Conservation (phyloP, 108 stramenopile genomes). For the Nitzschia sp. region DNA sequence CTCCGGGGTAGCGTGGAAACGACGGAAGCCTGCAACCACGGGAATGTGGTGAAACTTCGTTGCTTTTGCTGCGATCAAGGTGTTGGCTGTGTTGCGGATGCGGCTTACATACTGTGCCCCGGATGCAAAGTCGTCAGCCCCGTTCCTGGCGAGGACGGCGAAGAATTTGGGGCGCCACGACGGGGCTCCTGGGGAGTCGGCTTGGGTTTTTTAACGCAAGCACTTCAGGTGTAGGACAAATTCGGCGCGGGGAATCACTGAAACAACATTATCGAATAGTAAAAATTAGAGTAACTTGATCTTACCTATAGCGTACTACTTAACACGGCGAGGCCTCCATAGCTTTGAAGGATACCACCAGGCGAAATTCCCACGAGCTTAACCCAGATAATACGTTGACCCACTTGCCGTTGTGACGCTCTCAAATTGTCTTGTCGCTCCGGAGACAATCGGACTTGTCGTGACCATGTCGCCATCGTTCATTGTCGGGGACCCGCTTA, state of each 20-base stretch:
- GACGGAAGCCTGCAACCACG: conserved; percentile 8
- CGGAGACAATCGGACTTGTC: conserved; percentile 61
- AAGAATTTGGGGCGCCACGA: too few species aligned
- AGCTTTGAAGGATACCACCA: too few species aligned
- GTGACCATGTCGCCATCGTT: conserved; percentile 56
- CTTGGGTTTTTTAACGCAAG: conserved; percentile 15
- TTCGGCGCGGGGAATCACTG: too few species aligned
- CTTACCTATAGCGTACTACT: too few species aligned
- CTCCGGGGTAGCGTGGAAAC: conserved; percentile 40
- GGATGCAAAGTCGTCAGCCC: conserved; percentile 35
- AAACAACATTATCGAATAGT: too few species aligned
- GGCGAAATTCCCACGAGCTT: too few species aligned
- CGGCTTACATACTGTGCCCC: conserved; percentile 45
- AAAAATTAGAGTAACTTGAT: too few species aligned
- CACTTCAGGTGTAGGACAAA: background rate
- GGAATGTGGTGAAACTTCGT: background rate
- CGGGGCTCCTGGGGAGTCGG: conserved; percentile 27
- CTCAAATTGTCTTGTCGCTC: conserved; percentile 37
- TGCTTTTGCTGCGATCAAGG: conserved; percentile 30
- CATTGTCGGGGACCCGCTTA: conserved; percentile 59
- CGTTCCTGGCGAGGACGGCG: background rate
- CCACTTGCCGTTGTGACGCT: conserved; percentile 60
- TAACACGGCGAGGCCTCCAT: too few species aligned
- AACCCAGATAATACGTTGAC: conserved; percentile 54
- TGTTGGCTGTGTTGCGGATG: conserved; percentile 36